These are phyloP conservation scores for Cerrena zonata DNA, from an alignment of 1,284 basidiomycete species.

Conservation along the genomic window DNA sequence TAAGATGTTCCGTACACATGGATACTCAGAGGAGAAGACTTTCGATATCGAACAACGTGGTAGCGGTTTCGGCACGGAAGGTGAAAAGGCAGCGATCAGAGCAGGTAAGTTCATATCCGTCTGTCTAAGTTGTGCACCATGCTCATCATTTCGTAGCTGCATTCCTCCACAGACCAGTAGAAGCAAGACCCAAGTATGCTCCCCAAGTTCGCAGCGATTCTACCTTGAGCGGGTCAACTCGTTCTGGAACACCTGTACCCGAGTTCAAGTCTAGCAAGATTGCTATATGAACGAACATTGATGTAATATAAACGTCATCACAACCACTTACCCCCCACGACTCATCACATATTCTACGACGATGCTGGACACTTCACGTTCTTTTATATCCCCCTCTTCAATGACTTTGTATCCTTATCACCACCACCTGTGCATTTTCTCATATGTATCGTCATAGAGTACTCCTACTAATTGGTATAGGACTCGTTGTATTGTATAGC, in stretches of 20 bases:
- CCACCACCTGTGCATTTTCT: neutral
- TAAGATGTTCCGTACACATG: conserved; percentile 24
- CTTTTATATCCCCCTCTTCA: conserved; percentile 1
- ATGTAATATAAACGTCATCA: conserved; percentile 19
- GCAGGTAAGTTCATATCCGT: conserved; percentile 37
- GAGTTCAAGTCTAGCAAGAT: conserved; percentile 27
- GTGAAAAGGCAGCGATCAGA: conserved; percentile 68
- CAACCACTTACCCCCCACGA: neutral
- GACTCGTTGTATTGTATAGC: neutral
- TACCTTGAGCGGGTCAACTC: conserved; percentile 11
- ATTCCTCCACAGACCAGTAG: conserved; percentile 34
- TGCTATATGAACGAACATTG: no score
- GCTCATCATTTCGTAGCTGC: no score
- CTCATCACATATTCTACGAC: neutral
- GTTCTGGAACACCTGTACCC: conserved; percentile 25
- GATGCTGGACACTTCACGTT: conserved; percentile 3
- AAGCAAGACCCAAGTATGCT: conserved; percentile 35
- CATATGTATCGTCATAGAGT: neutral
- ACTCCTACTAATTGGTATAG: neutral
- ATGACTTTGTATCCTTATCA: neutral
- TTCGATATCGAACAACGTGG: conserved; percentile 19
- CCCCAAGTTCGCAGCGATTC: conserved; percentile 15
- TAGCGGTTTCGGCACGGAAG: conserved; percentile 64
- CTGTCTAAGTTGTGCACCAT: no score
- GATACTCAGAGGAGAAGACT: conserved; percentile 12